Base-by-base conservation (phyloP, 2,329 filamentous ascomycete genomes). In the Venturia carpophila region DNA sequence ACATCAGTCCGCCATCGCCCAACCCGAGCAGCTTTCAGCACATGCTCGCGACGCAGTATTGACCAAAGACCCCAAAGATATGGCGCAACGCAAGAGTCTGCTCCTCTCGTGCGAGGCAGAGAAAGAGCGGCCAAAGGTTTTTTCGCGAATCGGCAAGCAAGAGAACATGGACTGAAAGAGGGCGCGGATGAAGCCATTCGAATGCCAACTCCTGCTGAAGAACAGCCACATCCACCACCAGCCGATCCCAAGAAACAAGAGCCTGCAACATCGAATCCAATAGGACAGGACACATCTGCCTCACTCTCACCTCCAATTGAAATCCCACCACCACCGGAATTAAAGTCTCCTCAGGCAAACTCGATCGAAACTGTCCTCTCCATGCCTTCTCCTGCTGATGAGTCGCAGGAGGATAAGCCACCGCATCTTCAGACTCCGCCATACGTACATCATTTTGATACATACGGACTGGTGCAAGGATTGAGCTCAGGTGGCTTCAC, bases 361-460 rank as follows among this genome's bases (percentile, higher is more conserved):
- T 72, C 76, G 1, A 68, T 77, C 24, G 76, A 78, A 39, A 76
- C 74, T 21, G 74, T 78, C 4, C 71, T 78, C 17, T 73, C 77
- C 65, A 77, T 78, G 70, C 75, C 76, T 11, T 72, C 74, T 1
- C 74, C 75, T 1, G 68, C 71, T 63, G 73, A 75, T 63, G 66
- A 68, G 45, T 67, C 58, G 11, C 71, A 75, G 63, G 71, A 79
- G 34, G 75, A 78, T 60, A 82, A 83, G 69, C 83, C 84, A 27
- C 88, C 88, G 5, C 87, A 92, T 73, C 83, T 89, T 73, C 82
- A 85, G 60, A 84, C 90, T 0, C 85, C 90, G 9, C 89, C 87
- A 0, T 95, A 96, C 73, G 87, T 96, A 42, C 94, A 99, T 78
- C 92, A 97, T 77, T 99, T 99, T 76, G 93, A 99, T 77, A 96